Conservation (phyloP, 352 stramenopile species). For the Pythium rishiriense region DNA sequence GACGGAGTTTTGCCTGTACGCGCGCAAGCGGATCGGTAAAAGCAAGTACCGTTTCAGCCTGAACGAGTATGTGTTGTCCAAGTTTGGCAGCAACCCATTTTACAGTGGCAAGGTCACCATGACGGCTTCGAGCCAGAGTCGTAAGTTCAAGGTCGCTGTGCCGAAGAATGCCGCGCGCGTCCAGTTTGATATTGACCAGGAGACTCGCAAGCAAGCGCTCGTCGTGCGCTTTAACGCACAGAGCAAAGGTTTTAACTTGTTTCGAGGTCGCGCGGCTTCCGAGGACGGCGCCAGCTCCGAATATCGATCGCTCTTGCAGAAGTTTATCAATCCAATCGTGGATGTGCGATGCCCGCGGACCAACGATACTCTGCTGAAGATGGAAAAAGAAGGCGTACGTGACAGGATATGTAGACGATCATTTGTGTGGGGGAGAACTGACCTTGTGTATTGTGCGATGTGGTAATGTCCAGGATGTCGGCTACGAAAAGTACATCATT, state of each 20-base stretch:
- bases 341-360: slow-evolving; percentile 68
- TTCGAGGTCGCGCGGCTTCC: slow-evolving; percentile 36
- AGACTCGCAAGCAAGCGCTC: slow-evolving; percentile 72
- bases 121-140: slow-evolving; percentile 40
- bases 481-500: slow-evolving; percentile 76
- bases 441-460: not conserved
- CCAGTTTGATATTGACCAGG: slow-evolving; percentile 72
- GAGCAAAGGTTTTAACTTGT: slow-evolving; percentile 51
- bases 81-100: slow-evolving; percentile 56
- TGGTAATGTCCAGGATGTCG: slow-evolving; percentile 40
- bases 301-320: slow-evolving; percentile 36
- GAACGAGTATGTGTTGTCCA: slow-evolving; percentile 56
- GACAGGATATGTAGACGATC: not conserved
- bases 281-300: slow-evolving; percentile 35
- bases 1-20: slow-evolving; percentile 74
- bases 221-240: slow-evolving; percentile 57
- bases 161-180: slow-evolving; percentile 45
- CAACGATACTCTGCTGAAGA: slow-evolving; percentile 72
- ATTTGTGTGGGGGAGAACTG: not conserved
- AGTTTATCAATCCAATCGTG: slow-evolving; percentile 82
- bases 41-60: slow-evolving; percentile 82
- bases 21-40: slow-evolving; percentile 70
- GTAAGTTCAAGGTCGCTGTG: slow-evolving; percentile 55
- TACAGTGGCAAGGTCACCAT: slow-evolving; percentile 69
- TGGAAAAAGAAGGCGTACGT: slow-evolving; percentile 79